Conservation (phyloP, 1,284 basidiomycete genomes). For the Rhodotorula sp. region DNA sequence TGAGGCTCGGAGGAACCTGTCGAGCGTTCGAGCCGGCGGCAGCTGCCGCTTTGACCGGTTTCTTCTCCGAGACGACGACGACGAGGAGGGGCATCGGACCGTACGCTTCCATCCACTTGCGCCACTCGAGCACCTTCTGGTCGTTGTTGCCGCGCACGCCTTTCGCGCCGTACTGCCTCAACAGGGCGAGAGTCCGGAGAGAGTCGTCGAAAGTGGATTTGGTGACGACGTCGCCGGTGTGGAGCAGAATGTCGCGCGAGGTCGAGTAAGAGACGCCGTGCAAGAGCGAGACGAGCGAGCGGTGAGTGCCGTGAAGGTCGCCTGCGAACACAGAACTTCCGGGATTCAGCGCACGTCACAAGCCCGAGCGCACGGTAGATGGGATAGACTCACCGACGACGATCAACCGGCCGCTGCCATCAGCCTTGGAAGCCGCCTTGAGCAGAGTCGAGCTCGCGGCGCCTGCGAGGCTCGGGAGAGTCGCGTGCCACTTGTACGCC, state of each 20-base stretch:
- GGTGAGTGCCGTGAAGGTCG: conserved; percentile 78
- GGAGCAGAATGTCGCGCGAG: conserved; percentile 65
- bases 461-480: conserved; percentile 8
- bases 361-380: background rate
- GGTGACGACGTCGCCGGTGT: conserved; percentile 75
- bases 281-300: conserved; percentile 57
- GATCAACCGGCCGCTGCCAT: conserved; percentile 32
- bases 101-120: conserved; percentile 64
- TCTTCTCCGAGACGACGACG: too few species aligned
- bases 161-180: conserved; percentile 56
- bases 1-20: background rate
- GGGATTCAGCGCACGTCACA: background rate
- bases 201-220: conserved; percentile 62
- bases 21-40: too few species aligned
- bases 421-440: conserved; percentile 3
- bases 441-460: conserved; percentile 1
- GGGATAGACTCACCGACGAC: conserved; percentile 34
- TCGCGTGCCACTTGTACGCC: conserved; percentile 35
- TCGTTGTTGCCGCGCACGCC: conserved; percentile 91
- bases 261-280: conserved; percentile 61
- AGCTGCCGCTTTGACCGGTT: background rate
- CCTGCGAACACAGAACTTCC: conserved; percentile 55
- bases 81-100: conserved; percentile 16
- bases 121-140: conserved; percentile 81
- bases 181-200: conserved; percentile 61